Conservation (phyloP, 169 alveolate species). For the Cyclospora cayetanensis region DNA sequence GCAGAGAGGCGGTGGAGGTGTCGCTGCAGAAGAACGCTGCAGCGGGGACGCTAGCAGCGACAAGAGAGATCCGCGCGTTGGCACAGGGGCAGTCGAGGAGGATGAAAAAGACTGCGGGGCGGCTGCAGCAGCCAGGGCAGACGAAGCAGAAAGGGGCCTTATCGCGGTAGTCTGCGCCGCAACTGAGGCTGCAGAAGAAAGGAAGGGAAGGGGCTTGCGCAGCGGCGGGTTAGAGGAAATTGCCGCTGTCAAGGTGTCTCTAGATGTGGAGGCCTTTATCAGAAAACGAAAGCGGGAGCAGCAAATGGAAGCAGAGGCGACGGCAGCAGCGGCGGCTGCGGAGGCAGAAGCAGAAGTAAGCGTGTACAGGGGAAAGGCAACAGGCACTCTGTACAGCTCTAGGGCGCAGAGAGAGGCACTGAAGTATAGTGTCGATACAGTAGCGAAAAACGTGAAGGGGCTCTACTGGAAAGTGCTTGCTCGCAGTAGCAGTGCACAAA, state of each 20-base stretch:
- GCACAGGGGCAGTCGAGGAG: not conserved
- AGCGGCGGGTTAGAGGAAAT: slow-evolving; percentile 41
- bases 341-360: slow-evolving; percentile 36
- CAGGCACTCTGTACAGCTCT: not conserved
- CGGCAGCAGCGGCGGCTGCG: slow-evolving; percentile 59
- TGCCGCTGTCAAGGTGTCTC: not conserved
- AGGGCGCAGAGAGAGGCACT: not conserved
- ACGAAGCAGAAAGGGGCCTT: not conserved
- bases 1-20: too few relatives aligned
- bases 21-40: not conserved
- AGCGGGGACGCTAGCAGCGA: not conserved
- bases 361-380: not conserved
- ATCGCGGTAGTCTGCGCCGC: not conserved
- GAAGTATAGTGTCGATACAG: too few relatives aligned
- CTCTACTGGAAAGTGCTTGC: too few relatives aligned
- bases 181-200: not conserved
- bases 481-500: too few relatives aligned
- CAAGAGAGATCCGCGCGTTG: not conserved
- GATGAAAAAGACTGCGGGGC: not conserved
- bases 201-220: not conserved
- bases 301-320: slow-evolving; percentile 23
- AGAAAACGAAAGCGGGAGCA: slow-evolving; percentile 40
- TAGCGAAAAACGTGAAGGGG: too few relatives aligned
- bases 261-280: slow-evolving; percentile 17
- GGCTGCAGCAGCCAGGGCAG: not conserved